These are phyloP conservation scores for Stephanocyclus meneghinianus DNA, from an alignment of 352 stramenopile genomes.

Conservation along the genomic window DNA sequence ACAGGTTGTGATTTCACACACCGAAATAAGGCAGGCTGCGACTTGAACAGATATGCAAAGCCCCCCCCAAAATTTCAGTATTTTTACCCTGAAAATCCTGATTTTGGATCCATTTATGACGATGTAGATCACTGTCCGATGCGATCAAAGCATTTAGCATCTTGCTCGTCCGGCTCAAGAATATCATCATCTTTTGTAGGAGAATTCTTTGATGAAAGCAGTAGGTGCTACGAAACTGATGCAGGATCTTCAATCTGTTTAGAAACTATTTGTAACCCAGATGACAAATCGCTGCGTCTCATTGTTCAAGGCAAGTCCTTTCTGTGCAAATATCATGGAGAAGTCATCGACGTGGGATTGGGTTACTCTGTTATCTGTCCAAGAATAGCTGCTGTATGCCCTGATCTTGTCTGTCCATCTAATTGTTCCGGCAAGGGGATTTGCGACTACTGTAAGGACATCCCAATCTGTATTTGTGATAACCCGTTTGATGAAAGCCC, in stretches of 20 bases:
- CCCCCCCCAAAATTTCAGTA: conserved; percentile 31
- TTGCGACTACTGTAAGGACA: conserved; percentile 52
- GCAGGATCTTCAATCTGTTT: conserved; percentile 33
- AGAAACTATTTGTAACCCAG: conserved; percentile 49
- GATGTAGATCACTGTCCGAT: conserved; percentile 49
- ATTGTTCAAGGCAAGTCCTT: conserved; percentile 42
- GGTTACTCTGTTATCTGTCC: conserved; percentile 48
- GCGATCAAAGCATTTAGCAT: conserved; percentile 34
- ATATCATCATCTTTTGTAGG: conserved; percentile 16
- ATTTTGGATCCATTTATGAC: conserved; percentile 37
- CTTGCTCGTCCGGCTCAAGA: conserved; percentile 33
- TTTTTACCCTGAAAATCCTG: conserved; percentile 21
- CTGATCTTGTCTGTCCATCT: conserved; percentile 46
- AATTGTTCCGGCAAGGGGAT: conserved; percentile 47
- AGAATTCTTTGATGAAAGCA: conserved; percentile 47
- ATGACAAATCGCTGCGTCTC: conserved; percentile 35
- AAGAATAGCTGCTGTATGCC: conserved; percentile 44
- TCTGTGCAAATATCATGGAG: conserved; percentile 30
- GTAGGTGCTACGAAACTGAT: conserved; percentile 47
- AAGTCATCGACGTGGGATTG: conserved; percentile 36
- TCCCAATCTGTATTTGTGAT: conserved; percentile 45
- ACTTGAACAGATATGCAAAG: conserved; percentile 24
- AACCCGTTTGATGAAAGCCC: conserved; percentile 30
- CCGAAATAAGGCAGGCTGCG: conserved; percentile 41
- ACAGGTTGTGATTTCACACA: conserved; percentile 44